Evolutionary conservation across 2,329 filamentous ascomycete species (phyloP).

Genomic region (Pseudopithomyces maydicus): DNA sequence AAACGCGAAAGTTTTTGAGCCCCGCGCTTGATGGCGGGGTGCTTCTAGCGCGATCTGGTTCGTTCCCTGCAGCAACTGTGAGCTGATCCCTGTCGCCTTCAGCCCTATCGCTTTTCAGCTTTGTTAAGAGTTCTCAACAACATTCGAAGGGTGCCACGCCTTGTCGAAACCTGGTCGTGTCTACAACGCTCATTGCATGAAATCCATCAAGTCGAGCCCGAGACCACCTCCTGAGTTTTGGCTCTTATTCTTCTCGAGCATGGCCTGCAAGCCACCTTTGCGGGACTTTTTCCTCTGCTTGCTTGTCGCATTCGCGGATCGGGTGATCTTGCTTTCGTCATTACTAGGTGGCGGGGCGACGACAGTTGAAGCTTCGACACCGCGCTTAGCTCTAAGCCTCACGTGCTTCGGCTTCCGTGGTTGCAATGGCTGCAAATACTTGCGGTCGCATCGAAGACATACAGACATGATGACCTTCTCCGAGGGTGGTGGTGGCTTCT

Average conservation of each 20-base stretch:
- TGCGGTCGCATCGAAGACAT: constrained; percentile 39
- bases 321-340: constrained; percentile 22
- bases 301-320: constrained; percentile 52
- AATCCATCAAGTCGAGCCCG: constrained; percentile 59
- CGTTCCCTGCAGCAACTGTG: constrained; percentile 20
- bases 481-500: not conserved
- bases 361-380: not conserved
- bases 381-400: constrained; percentile 9
- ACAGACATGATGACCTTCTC: constrained; percentile 30
- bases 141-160: too few relatives aligned
- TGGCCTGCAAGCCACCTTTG: constrained; percentile 60
- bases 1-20: constrained; percentile 39
- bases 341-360: constrained; percentile 8
- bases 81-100: constrained; percentile 23
- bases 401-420: constrained; percentile 24
- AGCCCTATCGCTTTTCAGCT: constrained; percentile 28
- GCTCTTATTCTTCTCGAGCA: constrained; percentile 54
- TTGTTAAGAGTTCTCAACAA: not conserved
- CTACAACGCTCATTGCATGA: constrained; percentile 51
- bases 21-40: constrained; percentile 37
- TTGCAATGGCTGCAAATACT: constrained; percentile 30
- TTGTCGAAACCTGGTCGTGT: too few relatives aligned
- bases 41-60: constrained; percentile 25
- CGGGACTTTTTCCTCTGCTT: constrained; percentile 61
- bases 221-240: constrained; percentile 41